Conservation (phyloP, 768 basidiomycete genomes). For the Termitomyces sp. region DNA sequence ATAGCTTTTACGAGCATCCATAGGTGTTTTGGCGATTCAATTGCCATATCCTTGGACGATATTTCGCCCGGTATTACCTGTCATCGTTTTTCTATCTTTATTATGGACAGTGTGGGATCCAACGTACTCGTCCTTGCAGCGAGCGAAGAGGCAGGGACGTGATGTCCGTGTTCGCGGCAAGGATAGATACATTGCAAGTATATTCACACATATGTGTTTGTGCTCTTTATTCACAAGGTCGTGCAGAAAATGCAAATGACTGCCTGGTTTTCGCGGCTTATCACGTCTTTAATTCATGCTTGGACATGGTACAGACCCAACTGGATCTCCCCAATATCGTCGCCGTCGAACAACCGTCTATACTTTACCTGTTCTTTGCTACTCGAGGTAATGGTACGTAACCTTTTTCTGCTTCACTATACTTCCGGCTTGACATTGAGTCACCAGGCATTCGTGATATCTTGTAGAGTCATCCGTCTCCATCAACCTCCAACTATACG, state of each 20-base stretch:
- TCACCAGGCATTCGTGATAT: slow-evolving; percentile 44
- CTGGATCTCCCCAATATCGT: slow-evolving; percentile 31
- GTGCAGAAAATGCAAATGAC: slow-evolving; percentile 53
- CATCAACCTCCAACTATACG: slow-evolving; percentile 69
- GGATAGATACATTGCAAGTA: slow-evolving; percentile 54
- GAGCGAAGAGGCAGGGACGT: slow-evolving; percentile 65
- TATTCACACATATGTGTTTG: background rate
- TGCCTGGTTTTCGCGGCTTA: slow-evolving; percentile 53
- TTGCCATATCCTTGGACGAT: slow-evolving; percentile 22
- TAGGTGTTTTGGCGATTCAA: slow-evolving; percentile 29
- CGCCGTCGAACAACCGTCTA: slow-evolving; percentile 28
- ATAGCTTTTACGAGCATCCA: background rate
- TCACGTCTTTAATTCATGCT: slow-evolving; percentile 42
- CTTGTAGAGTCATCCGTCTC: slow-evolving; percentile 52
- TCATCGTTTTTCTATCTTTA: slow-evolving; percentile 52
- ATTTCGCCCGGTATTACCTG: slow-evolving; percentile 40
- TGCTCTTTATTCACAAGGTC: background rate
- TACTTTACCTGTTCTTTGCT: slow-evolving; percentile 44
- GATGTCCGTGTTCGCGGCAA: slow-evolving; percentile 66
- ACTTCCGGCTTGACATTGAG: background rate
- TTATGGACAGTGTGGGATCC: slow-evolving; percentile 88
- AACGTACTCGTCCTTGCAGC: slow-evolving; percentile 58
- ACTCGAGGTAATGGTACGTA: slow-evolving; percentile 55
- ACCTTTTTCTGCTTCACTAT: slow-evolving; percentile 1
- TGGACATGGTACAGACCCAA: slow-evolving; percentile 36